Percentiles rank a stretch among this genome's conserved stretches.
These are phyloP conservation scores for Oryza rufipogon DNA, from an alignment of 176 grass and related monocot genomes.

Conservation along the genomic window DNA sequence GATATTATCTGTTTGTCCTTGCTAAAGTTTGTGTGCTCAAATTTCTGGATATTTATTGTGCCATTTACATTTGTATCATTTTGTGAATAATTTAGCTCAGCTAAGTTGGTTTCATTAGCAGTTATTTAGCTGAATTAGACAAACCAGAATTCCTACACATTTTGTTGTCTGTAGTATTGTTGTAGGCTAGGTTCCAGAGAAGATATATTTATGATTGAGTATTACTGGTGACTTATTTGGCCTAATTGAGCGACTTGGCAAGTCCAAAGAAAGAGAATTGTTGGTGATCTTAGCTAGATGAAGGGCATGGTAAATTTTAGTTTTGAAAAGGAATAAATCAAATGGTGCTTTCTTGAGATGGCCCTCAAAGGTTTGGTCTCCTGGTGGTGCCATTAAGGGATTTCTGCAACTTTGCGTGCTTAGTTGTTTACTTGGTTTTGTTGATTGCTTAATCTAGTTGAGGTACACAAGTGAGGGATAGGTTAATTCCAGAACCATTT, in stretches of 20 bases:
- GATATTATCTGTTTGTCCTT: neutral
- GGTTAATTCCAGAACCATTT: neutral
- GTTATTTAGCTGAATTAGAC: neutral
- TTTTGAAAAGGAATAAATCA: neutral
- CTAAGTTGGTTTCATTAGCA: neutral
- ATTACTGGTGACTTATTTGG: neutral
- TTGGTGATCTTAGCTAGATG: neutral
- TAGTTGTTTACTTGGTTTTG: neutral
- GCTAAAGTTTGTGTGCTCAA: neutral
- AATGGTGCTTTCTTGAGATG: neutral
- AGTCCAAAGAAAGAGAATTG: neutral
- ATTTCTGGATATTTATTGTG: neutral
- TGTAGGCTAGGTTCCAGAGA: slow-evolving; percentile 3
- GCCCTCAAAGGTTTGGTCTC: neutral
- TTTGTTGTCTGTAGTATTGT: neutral
- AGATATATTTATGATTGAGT: neutral
- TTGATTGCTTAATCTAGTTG: neutral
- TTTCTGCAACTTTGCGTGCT: no score
- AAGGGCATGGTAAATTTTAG: slow-evolving; percentile 2
- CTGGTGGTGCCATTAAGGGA: neutral
- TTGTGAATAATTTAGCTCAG: slow-evolving; percentile 8
- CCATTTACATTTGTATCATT: neutral
- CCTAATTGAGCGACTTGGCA: neutral
- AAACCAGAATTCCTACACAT: neutral
- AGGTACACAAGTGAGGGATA: neutral